Evolutionary conservation across 768 basidiomycete genomes (phyloP).

Genomic region (Candolleomyces aberdarensis): DNA sequence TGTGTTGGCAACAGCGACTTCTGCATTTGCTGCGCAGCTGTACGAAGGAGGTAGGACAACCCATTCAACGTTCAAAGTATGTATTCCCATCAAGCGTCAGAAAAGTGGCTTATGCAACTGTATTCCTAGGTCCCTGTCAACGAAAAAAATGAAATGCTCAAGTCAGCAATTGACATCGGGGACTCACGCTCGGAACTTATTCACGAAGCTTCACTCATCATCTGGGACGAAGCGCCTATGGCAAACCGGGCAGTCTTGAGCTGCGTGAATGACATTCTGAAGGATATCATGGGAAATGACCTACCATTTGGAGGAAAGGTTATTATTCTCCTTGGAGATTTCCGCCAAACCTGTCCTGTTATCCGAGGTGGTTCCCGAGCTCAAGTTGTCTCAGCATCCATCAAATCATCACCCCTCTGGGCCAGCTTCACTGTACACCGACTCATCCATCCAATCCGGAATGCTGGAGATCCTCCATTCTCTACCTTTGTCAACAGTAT

Average conservation of each 20-base stretch:
- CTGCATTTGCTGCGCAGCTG: conserved; percentile 37
- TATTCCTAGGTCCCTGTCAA: conserved; percentile 27
- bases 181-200: conserved; percentile 31
- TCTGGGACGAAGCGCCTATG: conserved; percentile 45
- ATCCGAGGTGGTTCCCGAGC: conserved; percentile 23
- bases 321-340: conserved; percentile 35
- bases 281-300: conserved; percentile 21
- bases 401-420: conserved; percentile 34
- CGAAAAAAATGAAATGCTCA: conserved; percentile 27
- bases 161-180: conserved; percentile 27
- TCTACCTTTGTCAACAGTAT: conserved; percentile 35
- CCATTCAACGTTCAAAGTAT: conserved; percentile 36
- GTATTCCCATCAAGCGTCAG: not conserved
- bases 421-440: conserved; percentile 19
- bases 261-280: conserved; percentile 33
- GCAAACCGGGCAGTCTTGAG: conserved; percentile 29
- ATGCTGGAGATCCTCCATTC: conserved; percentile 32
- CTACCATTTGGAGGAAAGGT: conserved; percentile 35
- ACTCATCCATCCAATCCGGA: conserved; percentile 32
- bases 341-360: conserved; percentile 39
- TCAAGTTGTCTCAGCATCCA: conserved; percentile 31
- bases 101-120: not conserved
- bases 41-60: conserved; percentile 36
- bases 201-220: conserved; percentile 22
- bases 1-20: conserved; percentile 32